Evolutionary conservation across 2,329 filamentous ascomycete species (phyloP), one percentile per base, ranked within the genome.

Genomic region (Trichophyton rubrum): DNA sequence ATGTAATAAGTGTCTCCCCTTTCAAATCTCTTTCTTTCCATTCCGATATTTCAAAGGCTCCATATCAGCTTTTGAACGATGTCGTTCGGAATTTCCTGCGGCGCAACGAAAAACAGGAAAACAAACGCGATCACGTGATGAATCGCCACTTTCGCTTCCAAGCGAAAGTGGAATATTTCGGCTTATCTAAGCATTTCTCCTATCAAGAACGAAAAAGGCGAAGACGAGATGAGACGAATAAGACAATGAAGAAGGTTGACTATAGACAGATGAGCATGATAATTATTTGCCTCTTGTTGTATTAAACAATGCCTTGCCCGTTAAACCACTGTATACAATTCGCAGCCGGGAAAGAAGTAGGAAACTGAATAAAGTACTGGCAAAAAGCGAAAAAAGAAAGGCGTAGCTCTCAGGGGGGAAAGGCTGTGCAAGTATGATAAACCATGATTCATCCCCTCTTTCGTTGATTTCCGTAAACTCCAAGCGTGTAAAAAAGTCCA

Each of bases 381-480:
- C 33, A 38, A 38, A 38, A 51, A 51, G 20, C 20, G 7, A 49
- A 49, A 49, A 13, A 17, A 15, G 33, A 55, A 55, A 35, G 27
- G 33, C 13, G 5, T 22, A 6, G 33, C 24, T n/a, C 8, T 13
- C 15, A 35, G 51, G n/a, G 51, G n/a, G 0, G 3, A n/a, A 9
- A 20, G 27, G 24, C 27, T 24, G 27, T 30, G 20, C 20, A 22
- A 51, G 45, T 51, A 51, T 51, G 45, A 51, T 27, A 55, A 35
- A 5, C 51, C n/a, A 55, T 55, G 9, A 35, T 55, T 13, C 51
- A 35, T 55, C 24, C 51, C 15, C 24, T 20, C 51, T 55, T 15
- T 55, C 51, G 22, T 55, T 35, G n/a, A 55, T 35, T n/a, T 33
- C 51, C 51, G 9, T 55, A 55, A 55, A 55, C 51, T 55, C 51